Base-by-base conservation (phyloP, 805 yeast genomes). In the Candida berthetii region DNA sequence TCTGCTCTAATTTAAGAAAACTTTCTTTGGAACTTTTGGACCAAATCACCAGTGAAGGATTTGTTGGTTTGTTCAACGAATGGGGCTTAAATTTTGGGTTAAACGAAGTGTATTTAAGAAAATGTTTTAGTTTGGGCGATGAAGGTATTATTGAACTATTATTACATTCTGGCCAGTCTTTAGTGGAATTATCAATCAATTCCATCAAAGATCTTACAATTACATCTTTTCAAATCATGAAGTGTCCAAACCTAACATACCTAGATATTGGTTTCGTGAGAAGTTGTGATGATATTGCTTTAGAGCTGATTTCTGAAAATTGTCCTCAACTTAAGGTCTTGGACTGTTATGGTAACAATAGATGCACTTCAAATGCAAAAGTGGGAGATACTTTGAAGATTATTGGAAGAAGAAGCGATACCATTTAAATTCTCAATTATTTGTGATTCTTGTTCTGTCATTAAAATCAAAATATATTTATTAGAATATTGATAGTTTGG, bases 231-330 rank as follows among this genome's bases (percentile, higher is more conserved):
- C 63, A 68, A 39, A 68, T 71, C 65, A 39, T 73, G 77, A 41
- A 63, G 46, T 55, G 61, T 55, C 85, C 89, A 2, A 71, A 80
- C 24, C 62, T 91, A 35, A 78, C 87, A 1, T 72, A 77, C 28
- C 51, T 86, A 15, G 93, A 91, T 58, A 55, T 80, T 13, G 95
- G 97, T 0, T 91, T 91, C 61, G 85, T 88, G 3, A 68, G 95
- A 32, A 68, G 78, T 17, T 74, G 87, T 11, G 88, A 88, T 55
- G 87, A 91, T 59, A 72, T 69, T 16, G 72, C 78, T 0, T 58
- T 90, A n/a, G 75, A 74, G 20, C 53, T 72, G 24, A 50, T 88
- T 17, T 72, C 84, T 3, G 62, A 71, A 22, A 69, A 74, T 10
- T 85, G 93, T 47, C 74, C 80, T 0, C 75, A 75, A 37, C 61